Conservation (phyloP, 345 rosid genomes). For the Bretschneidera sinensis region DNA sequence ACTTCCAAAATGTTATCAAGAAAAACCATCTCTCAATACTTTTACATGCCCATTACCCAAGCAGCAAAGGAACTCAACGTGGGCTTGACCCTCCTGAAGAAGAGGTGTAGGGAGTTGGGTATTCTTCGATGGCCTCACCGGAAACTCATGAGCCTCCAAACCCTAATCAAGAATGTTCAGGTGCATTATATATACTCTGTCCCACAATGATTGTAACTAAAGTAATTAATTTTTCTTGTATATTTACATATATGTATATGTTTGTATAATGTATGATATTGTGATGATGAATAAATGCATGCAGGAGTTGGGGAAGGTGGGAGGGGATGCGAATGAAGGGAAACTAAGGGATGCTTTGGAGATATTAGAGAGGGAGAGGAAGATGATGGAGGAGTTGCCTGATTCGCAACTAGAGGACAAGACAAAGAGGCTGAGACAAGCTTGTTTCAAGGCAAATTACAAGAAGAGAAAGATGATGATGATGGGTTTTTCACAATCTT, state of each 20-base stretch:
- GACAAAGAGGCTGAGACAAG: constrained; percentile 72
- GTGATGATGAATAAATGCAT: background rate
- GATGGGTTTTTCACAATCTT: background rate
- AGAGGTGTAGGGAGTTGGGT: constrained; percentile 60
- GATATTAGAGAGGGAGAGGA: constrained; percentile 59
- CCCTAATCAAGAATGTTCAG: constrained; percentile 43
- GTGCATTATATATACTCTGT: constrained; percentile 21
- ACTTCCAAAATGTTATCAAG: constrained; percentile 27
- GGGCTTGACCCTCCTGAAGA: constrained; percentile 62
- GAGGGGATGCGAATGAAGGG: constrained; percentile 21
- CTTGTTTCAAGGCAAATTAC: constrained; percentile 80
- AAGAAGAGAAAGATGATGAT: constrained; percentile 42
- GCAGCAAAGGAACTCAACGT: constrained; percentile 63
- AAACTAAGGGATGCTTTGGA: constrained; percentile 38
- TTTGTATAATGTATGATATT: too few relatives aligned
- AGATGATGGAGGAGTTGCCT: constrained; percentile 54
- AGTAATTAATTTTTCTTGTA: too few relatives aligned
- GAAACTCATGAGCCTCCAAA: constrained; percentile 51
- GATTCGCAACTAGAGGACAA: constrained; percentile 43
- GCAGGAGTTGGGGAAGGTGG: constrained; percentile 29
- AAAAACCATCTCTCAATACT: constrained; percentile 34
- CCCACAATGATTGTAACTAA: too few relatives aligned
- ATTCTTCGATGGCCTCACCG: constrained; percentile 67
- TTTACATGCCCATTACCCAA: constrained; percentile 55
- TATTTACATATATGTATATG: background rate